Evolutionary conservation across 257 asterid genomes (phyloP), one percentile per base, ranked within the genome.

Genomic region (Verbascum thapsus): DNA sequence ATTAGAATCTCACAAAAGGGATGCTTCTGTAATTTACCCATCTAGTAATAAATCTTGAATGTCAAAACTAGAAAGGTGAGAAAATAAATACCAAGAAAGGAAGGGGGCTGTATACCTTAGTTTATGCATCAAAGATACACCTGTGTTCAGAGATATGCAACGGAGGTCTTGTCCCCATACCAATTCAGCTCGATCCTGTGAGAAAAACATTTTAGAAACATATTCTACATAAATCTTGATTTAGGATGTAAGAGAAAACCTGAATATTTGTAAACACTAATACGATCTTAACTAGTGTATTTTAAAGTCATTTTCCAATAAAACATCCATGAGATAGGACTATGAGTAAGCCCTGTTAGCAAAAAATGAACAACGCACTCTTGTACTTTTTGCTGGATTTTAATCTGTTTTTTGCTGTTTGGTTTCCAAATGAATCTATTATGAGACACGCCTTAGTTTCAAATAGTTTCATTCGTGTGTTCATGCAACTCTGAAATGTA

Each of bases 41-140:
- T n/a, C n/a, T n/a, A n/a, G n/a, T n/a, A n/a, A n/a, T 26, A 40
- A 20, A n/a, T n/a, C n/a, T 64, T 34, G 54, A 32, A 53, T 3
- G 37, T 16, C 30, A 2, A 52, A 43, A 54, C 19, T 18, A 37
- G n/a, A 32, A 52, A 30, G 56, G 13, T 10, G 4, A 3, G 41
- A 9, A 7, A 35, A 17, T 49, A 61, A 56, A 42, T 5, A 15
- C 15, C 18, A 16, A 43, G 1, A 6, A 3, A 19, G 32, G 32
- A 5, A 5, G 32, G 32, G 32, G 32, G 5, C 3, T 16, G 23
- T 15, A 37, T 74, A 84, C 97, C 96, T 75, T 48, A 94, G 90
- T 74, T 76, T 85, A 79, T 94, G 97, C 97, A 94, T 94, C 72
- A 76, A 68, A 19, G 99, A 87, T 69, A 56, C 92, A 41, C 97